Percentiles rank a stretch among this genome's conserved stretches.
These are phyloP conservation scores for Artemisia tridentata DNA, from an alignment of 129 eudicot genomes.

Conservation along the genomic window DNA sequence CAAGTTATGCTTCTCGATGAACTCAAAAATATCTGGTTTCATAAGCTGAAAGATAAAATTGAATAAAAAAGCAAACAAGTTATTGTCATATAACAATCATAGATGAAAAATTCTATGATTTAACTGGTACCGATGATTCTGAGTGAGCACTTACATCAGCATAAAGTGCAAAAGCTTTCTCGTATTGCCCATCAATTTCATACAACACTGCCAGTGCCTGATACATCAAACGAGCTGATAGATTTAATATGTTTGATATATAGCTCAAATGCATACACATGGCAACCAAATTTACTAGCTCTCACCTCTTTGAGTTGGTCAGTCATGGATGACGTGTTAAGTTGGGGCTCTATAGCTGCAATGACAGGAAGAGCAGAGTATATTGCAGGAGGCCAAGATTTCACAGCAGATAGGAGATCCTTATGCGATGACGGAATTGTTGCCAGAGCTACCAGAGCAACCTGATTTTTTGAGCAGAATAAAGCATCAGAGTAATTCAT, in stretches of 20 bases:
- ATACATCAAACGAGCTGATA: constrained; percentile 19
- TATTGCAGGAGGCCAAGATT: constrained; percentile 87
- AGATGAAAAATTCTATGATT: constrained; percentile 1
- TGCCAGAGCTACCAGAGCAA: constrained; percentile 93
- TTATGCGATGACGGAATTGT: constrained; percentile 84
- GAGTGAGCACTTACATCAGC: constrained; percentile 79
- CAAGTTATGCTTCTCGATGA: constrained; percentile 83
- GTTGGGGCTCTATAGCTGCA: constrained; percentile 89
- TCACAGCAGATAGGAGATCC: constrained; percentile 77
- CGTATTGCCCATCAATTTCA: constrained; percentile 80
- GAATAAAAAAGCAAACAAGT: constrained; percentile 18
- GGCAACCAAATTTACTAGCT: constrained; percentile 1
- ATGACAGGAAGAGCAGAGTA: constrained; percentile 73
- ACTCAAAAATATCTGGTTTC: constrained; percentile 88
- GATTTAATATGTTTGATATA: constrained; percentile 19
- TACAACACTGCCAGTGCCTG: constrained; percentile 97
- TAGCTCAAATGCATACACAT: constrained; percentile 7
- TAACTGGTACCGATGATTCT: not conserved
- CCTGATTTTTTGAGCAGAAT: constrained; percentile 40
- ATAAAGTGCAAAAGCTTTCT: constrained; percentile 87
- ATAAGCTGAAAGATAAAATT: constrained; percentile 54
- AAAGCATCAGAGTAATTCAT: constrained; percentile 9
- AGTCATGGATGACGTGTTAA: constrained; percentile 77
- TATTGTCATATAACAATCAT: not conserved
- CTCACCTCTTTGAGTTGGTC: constrained; percentile 85